Evolutionary conservation across 2,329 filamentous ascomycete species (phyloP), one percentile per base, ranked within the genome.

Genomic region (Pleurostoma richardsiae): DNA sequence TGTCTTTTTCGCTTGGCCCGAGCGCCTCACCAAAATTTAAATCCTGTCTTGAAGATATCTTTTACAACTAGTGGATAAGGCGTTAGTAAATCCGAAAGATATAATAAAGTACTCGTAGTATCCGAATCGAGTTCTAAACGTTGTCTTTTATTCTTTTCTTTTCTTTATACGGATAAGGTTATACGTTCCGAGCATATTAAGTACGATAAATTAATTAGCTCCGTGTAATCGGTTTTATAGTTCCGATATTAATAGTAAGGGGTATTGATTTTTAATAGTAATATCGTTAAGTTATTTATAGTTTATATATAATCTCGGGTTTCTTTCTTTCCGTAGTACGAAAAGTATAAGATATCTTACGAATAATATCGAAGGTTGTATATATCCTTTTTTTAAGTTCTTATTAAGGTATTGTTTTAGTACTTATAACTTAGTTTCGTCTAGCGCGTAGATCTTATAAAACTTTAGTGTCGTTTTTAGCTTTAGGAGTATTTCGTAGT

Each of bases 71-170:
- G n/a, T 42, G 5, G 38, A 10, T 3, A 40, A 47, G 39, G 43
- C 46, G 10, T 59, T 61, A 5, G 48, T 58, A 26, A 65, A 43
- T 3, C 55, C 51, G 46, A 66, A 65, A 3, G 49, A 54, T 42
- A 64, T 63, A 10, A 65, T 43, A n/a, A 57, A 39, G 44, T 64
- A 66, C 42, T 65, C 50, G 48, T 48, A 67, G 39, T 57, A 40
- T 7, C 56, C 45, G 42, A 55, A 61, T 11, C 42, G 41, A 5
- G 31, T 62, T 6, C 49, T 40, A 49, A 66, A 66, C 3, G 45
- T 49, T n/a, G 44, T 66, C 45, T 63, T 64, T 50, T 49, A 63
- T 53, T 63, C 44, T 40, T 65, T 41, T 27, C 44, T 47, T 52
- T 55, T 36, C n/a, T 30, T 42, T 26, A 62, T 54, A 38, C 38